A percentile compares a stretch with the other conserved stretches of the same genome.
phyloP scores from a whole-genome alignment of 495 filamentous ascomycete genomes.

The Tuber borchii region DNA sequence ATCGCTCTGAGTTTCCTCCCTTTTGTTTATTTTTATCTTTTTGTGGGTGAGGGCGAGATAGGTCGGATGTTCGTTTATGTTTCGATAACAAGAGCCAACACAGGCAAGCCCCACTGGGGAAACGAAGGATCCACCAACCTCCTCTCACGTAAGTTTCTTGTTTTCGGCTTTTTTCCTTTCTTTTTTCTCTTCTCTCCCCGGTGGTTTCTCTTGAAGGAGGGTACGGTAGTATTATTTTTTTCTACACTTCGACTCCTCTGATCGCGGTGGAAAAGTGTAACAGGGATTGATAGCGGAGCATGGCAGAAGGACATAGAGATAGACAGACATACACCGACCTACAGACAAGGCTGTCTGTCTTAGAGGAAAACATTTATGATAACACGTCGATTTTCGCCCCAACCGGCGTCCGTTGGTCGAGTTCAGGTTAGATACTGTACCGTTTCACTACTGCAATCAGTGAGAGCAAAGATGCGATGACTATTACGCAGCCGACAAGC shows the following conservation, averaged over 20 bases:
- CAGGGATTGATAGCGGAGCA: neutral
- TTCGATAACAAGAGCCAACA: slow-evolving; percentile 3
- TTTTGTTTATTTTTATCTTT: neutral
- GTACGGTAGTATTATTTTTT: neutral
- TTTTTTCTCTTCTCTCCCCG: neutral
- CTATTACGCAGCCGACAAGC: neutral
- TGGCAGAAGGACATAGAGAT: neutral
- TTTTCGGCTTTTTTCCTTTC: neutral
- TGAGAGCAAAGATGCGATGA: neutral
- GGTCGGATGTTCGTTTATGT: neutral
- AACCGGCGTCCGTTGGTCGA: neutral
- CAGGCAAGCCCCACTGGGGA: neutral
- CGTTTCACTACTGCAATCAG: neutral
- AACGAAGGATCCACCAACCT: neutral
- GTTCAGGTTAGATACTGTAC: neutral
- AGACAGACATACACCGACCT: neutral
- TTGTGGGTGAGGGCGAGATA: neutral
- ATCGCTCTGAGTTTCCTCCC: neutral
- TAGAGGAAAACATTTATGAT: neutral
- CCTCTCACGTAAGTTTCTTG: slow-evolving; percentile 2
- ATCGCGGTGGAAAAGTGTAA: slow-evolving; percentile 1
- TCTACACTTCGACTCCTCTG: neutral
- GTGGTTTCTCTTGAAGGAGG: neutral
- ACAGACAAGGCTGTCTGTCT: neutral
- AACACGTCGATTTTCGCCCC: neutral